Evolutionary conservation across 352 stramenopile genomes (phyloP).

Genomic region (Phytophthora aleatoria): DNA sequence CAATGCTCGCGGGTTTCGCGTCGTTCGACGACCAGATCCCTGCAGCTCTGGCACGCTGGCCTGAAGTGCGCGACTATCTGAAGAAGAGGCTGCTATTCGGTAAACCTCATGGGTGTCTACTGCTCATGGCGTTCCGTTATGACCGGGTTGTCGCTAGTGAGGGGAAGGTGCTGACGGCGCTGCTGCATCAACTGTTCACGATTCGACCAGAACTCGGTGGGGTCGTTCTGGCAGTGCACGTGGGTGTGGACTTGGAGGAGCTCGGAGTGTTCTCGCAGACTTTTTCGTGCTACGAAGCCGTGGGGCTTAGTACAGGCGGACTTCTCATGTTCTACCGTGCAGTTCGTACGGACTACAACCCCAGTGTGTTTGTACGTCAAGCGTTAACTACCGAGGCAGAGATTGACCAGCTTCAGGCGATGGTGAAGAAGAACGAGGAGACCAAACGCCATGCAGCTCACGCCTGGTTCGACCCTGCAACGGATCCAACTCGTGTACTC

Average conservation of each 20-base stretch:
- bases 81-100: constrained; percentile 63
- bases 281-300: constrained; percentile 58
- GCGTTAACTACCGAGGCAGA: constrained; percentile 19
- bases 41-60: constrained; percentile 44
- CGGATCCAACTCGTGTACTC: constrained; percentile 26
- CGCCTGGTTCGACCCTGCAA: constrained; percentile 47
- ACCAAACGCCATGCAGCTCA: constrained; percentile 11
- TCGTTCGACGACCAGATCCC: constrained; percentile 69
- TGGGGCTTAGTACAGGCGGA: constrained; percentile 48
- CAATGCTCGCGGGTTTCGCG: constrained; percentile 54
- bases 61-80: constrained; percentile 71
- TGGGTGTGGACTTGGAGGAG: constrained; percentile 59
- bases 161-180: constrained; percentile 21
- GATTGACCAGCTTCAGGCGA: constrained; percentile 34
- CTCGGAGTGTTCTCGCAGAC: constrained; percentile 63
- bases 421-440: constrained; percentile 38
- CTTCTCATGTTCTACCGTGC: constrained; percentile 68
- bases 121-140: constrained; percentile 59
- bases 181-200: constrained; percentile 54
- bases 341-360: constrained; percentile 51
- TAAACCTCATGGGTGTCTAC: constrained; percentile 48
- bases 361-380: constrained; percentile 40
- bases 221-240: constrained; percentile 53
- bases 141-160: constrained; percentile 33
- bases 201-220: constrained; percentile 44